Evolutionary conservation across 495 filamentous ascomycete genomes (phyloP), one percentile per base, ranked within the genome.

Genomic region (Neurospora sp.): DNA sequence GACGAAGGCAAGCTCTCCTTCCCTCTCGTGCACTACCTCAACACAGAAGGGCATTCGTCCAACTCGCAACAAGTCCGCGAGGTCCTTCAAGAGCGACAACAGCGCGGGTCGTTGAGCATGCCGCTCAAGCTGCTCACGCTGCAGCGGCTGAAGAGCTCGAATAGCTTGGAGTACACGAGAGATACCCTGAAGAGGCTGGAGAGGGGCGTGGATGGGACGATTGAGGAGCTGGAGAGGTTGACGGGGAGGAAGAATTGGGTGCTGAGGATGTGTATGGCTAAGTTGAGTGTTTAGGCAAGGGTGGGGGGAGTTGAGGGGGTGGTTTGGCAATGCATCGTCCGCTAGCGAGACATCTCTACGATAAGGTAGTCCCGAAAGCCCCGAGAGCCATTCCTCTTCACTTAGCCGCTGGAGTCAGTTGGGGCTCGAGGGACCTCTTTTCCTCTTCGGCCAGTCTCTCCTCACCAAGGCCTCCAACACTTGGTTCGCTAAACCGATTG

Each of bases 1-100:
- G 86, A 84, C 69, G 87, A 89, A 70, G 87, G 87, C n/a, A 88
- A 88, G 77, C 87, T 86, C 79, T 86, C 83, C 8, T 85, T 88
- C 71, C 86, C 86, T 1, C 76, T 89, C 20, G 85, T 87, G 35
- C 75, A 78, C 47, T 65, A 35, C 47, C 42, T 72, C 44, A 47
- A 68, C 53, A 59, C 71, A 10, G 22, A 27, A 20, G 12, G n/a
- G 3, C 7, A 20, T 0, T 47, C 44, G 0, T 16, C 42, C 18
- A 22, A 5, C 1, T 20, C 69, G 12, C 27, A 39, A 37, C 69
- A 70, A 22, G 38, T 70, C 0, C 69, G 69, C 12, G 69, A 70
- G 12, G 69, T 70, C 2, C 14, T 70, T 3, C 31, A 70, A 40
- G 35, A 70, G 38, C 8, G 38, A 27, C 38, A 40, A 40, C 20